Evolutionary conservation across 2,329 filamentous ascomycete species (phyloP).

Genomic region (Sporothrix globosa): DNA sequence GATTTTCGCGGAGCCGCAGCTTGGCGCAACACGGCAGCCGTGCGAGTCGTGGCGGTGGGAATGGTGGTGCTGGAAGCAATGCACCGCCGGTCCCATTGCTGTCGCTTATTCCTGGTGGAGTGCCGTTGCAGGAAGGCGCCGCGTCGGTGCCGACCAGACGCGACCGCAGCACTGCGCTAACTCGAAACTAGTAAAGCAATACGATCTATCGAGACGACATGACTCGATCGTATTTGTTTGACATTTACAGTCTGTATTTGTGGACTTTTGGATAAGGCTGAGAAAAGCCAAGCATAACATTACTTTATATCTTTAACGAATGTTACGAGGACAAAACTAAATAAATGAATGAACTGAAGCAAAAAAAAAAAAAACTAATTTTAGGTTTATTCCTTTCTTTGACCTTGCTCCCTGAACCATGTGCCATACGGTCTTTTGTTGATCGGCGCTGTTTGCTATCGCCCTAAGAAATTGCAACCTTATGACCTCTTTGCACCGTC

Average conservation of each 20-base stretch:
- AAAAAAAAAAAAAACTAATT: background rate
- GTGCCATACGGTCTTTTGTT: background rate
- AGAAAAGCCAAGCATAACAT: background rate
- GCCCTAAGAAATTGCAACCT: background rate
- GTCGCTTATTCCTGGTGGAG: slow-evolving; percentile 24
- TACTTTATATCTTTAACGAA: slow-evolving; percentile 1
- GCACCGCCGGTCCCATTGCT: slow-evolving; percentile 33
- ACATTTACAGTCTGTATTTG: background rate
- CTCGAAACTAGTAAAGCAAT: background rate
- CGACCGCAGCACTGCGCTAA: background rate
- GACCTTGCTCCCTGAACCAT: background rate
- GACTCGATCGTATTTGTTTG: background rate
- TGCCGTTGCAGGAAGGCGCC: slow-evolving; percentile 25
- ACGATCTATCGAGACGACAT: background rate
- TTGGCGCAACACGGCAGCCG: slow-evolving; percentile 26
- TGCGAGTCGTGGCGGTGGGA: background rate
- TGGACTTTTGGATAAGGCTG: background rate
- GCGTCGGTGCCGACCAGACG: slow-evolving; percentile 9
- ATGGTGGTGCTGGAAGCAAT: background rate
- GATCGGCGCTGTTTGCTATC: background rate
- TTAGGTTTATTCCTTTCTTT: slow-evolving; percentile 11
- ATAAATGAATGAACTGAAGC: background rate
- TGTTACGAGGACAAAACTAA: slow-evolving; percentile 3
- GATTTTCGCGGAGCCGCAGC: slow-evolving; percentile 29
- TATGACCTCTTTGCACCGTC: background rate